These are phyloP conservation scores for Acanthamoeba pearcei DNA, from an alignment of 208 protist species.

Conservation along the genomic window DNA sequence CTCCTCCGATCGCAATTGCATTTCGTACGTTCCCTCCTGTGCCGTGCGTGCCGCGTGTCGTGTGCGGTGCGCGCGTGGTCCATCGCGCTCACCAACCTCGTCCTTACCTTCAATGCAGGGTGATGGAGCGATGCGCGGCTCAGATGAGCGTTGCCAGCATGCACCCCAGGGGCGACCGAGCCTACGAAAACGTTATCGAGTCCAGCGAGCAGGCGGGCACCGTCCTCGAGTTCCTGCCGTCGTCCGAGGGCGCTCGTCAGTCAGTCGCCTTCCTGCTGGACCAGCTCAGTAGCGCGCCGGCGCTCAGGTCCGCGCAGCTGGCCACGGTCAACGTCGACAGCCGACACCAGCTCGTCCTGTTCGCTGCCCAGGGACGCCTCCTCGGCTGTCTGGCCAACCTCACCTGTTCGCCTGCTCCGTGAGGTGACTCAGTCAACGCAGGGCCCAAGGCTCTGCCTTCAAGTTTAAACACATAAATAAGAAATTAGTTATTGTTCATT, in stretches of 20 bases:
- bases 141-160: constrained; percentile 3
- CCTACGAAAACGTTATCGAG: not conserved
- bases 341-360: not conserved
- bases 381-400: not conserved
- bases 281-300: not conserved
- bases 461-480: too few relatives aligned
- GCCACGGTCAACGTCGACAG: not conserved
- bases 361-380: not conserved
- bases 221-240: not conserved
- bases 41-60: not conserved
- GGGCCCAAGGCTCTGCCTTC: too few relatives aligned
- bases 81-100: too few relatives aligned
- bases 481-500: too few relatives aligned
- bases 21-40: not conserved
- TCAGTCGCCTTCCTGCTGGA: not conserved
- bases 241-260: not conserved
- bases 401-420: not conserved
- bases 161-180: not conserved
- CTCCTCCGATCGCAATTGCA: not conserved
- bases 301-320: not conserved
- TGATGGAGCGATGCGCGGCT: not conserved
- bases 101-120: not conserved
- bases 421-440: not conserved
- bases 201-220: constrained; percentile 1
- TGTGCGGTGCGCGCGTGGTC: not conserved